Base-by-base conservation (phyloP, 2,329 filamentous ascomycete genomes). In the Neurospora sp. region DNA sequence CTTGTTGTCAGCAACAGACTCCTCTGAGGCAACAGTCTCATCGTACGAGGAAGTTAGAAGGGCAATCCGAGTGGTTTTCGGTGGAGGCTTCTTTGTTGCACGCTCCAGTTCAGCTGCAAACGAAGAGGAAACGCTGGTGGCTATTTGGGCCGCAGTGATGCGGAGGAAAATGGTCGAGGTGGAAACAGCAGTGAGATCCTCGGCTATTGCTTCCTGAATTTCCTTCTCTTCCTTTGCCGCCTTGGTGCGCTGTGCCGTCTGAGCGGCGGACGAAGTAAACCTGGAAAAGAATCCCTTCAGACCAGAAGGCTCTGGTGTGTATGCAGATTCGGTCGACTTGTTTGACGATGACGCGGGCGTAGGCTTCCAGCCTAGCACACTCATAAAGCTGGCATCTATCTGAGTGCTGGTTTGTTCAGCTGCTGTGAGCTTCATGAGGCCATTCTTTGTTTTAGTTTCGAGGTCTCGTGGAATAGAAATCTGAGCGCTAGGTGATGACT, bases 41-140 rank as follows among this genome's bases (percentile, higher is more conserved):
- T 97, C 93, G 77, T 95, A 97, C 0, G 95, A 96, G 19, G 95
- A 93, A 0, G 94, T 97, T 67, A 99, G 81, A 40, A 98, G 92
- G 7, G 95, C 91, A 36, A 99, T 87, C 68, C 89, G 92, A 0
- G 96, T 96, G 11, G 86, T 87, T 78, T 93, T 97, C 0, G 96
- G 96, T 0, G 96, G 96, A 2, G 94, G 93, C 77, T 99, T 99
- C 81, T 98, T 97, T 0, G 96, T 99, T 17, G 96, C 96, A 72
- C 96, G 89, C 81, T 98, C 93, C 11, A 99, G 86, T 78, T 99
- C 96, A 1, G 90, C 86, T 2, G 93, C 89, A 75, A 98, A 93
- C 46, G 85, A 87, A 38, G 86, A 82, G 23, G 87, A 84, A 0
- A 97, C 89, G 66, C 87, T 91, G 0, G 94, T 97, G 75, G 89